phyloP scores from a whole-genome alignment of 768 basidiomycete species.

The Phanerochaete carnosa region DNA sequence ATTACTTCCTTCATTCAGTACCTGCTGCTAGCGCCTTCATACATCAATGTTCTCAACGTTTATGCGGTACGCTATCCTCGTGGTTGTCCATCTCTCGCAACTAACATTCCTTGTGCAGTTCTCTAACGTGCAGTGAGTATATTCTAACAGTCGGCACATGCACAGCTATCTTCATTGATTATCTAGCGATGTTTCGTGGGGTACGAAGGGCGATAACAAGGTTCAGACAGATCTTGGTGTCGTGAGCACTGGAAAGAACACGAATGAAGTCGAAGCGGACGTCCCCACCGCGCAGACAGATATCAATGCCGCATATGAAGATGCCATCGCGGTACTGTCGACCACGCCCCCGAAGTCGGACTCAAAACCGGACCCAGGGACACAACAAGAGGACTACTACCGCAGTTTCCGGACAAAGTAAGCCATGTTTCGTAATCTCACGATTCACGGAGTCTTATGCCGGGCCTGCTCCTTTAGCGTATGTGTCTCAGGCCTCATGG shows the following conservation, averaged over 20 bases:
- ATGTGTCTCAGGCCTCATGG: not conserved
- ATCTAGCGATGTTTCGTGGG: slow-evolving; percentile 82
- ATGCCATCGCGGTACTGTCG: slow-evolving; percentile 79
- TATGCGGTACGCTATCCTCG: slow-evolving; percentile 55
- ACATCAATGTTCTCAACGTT: slow-evolving; percentile 91
- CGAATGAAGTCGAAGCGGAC: slow-evolving; percentile 82
- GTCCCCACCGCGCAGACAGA: slow-evolving; percentile 88
- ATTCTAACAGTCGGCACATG: not conserved
- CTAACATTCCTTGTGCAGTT: slow-evolving; percentile 42
- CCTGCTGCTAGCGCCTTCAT: slow-evolving; percentile 87
- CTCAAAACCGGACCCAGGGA: slow-evolving; percentile 53
- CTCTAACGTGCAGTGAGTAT: slow-evolving; percentile 67
- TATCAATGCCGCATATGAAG: slow-evolving; percentile 86
- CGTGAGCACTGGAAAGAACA: slow-evolving; percentile 60
- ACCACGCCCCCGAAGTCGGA: slow-evolving; percentile 77
- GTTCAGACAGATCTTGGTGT: slow-evolving; percentile 82
- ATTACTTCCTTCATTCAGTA: slow-evolving; percentile 95
- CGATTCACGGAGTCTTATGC: not conserved
- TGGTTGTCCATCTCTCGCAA: not conserved
- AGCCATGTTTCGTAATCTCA: slow-evolving; percentile 17
- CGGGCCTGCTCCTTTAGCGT: not conserved
- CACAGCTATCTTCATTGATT: not conserved
- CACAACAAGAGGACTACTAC: slow-evolving; percentile 84
- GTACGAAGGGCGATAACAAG: slow-evolving; percentile 93
- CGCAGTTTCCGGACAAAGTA: slow-evolving; percentile 85